Base-by-base conservation (phyloP, 306 rosid genomes). In the Cucurbita moschata region DNA sequence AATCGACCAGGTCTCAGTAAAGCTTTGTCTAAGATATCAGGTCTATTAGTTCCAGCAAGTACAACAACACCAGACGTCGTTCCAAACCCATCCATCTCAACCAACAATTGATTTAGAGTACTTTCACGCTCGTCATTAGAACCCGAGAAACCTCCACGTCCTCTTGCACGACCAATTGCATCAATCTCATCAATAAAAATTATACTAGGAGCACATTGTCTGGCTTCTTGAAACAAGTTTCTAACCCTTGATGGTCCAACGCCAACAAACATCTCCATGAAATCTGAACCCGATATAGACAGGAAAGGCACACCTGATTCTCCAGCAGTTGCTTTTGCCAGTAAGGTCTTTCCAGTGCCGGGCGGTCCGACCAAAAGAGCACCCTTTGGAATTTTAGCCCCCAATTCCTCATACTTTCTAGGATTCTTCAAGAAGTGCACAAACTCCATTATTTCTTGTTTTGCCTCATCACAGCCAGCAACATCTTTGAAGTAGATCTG, bases 401-500 rank as follows among this genome's bases (percentile, higher is more conserved):
- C 98, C 73, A 94, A 83, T 18, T 90, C 97, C 83, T 94, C 98
- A 13, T 94, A 90, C 67, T 94, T 94, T 79, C 86, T 90, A 21
- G 98, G 98, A 76, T 85, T 86, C 88, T 94, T 90, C 43, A 94
- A 91, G 78, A 94, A 94, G 79, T 94, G 98, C 71, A 94, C 98
- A 76, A 94, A 94, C 82, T 94, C 98, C 97, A 94, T 94, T 71
- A 94, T 85, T 81, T 94, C 98, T 77, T 85, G 89, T 77, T 94
- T 94, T 64, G 98, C 98, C 83, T 94, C 98, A 61, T 94, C 98
- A 46, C 98, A 94, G 16, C 98, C 98, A 35, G 98, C 98, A 76
- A 94, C 97, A 82, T 94, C 98, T 80, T 85, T 90, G 78, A 94
- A 94, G 82, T 79, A 87, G 57, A 89, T 68, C 98, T 94, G 82